phyloP scores from a whole-genome alignment of 2,329 filamentous ascomycete species.

The Botrytis fragariae region DNA sequence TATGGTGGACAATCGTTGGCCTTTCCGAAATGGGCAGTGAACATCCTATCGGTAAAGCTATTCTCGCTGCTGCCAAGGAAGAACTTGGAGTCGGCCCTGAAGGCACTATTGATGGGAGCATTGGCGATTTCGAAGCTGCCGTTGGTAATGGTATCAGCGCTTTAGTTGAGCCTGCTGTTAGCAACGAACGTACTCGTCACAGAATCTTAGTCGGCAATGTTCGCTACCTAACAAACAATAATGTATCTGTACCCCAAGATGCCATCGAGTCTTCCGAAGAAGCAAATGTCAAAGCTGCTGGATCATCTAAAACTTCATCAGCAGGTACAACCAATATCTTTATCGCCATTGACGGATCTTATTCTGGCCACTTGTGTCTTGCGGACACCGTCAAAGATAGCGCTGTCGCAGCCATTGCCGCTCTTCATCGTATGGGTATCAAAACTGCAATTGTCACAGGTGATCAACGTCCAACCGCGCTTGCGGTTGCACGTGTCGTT shows the following conservation, averaged over 20 bases:
- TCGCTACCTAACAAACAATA: conserved; percentile 68
- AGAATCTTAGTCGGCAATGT: conserved; percentile 81
- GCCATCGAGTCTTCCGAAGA: conserved; percentile 63
- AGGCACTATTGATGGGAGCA: conserved; percentile 73
- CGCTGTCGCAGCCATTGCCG: conserved; percentile 75
- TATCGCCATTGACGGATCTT: conserved; percentile 78
- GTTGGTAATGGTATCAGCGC: conserved; percentile 86
- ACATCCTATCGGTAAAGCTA: conserved; percentile 90
- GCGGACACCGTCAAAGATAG: conserved; percentile 90
- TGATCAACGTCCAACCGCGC: conserved; percentile 80
- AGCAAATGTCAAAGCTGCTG: conserved; percentile 48
- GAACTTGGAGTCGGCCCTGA: conserved; percentile 72
- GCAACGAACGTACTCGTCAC: conserved; percentile 68
- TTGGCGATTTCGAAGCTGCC: conserved; percentile 78
- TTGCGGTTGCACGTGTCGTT: conserved; percentile 78
- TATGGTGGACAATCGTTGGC: conserved; percentile 96
- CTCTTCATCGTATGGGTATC: conserved; percentile 80
- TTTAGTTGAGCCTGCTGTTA: conserved; percentile 71
- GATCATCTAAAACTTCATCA: conserved; percentile 36
- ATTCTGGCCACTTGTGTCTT: conserved; percentile 79
- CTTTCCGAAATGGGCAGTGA: conserved; percentile 96
- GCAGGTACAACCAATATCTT: conserved; percentile 89
- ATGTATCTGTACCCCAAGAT: conserved; percentile 62
- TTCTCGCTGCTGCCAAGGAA: conserved; percentile 70
- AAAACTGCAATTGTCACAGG: conserved; percentile 90